Conservation (phyloP, 2,329 filamentous ascomycete genomes). For the Colletotrichum brevisporum region DNA sequence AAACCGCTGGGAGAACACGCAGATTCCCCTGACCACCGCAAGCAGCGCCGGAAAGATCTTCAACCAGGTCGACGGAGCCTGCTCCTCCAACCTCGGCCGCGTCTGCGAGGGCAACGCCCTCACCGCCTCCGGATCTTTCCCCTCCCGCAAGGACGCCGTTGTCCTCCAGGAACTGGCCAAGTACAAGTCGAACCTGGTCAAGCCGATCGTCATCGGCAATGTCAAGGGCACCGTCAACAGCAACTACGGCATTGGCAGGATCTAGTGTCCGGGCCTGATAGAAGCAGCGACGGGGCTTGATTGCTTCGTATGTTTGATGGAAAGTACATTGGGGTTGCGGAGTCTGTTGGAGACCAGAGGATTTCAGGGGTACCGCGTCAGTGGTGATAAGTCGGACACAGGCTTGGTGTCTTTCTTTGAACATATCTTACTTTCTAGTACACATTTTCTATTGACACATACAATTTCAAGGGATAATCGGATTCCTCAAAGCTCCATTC, state of each 20-base stretch:
- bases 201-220: background rate
- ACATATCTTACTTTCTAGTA: no score
- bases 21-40: background rate
- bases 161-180: conserved; percentile 32
- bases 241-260: background rate
- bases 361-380: no score
- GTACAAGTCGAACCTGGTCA: conserved; percentile 39
- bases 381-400: no score
- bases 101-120: conserved; percentile 47
- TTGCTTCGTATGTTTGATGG: no score
- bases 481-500: no score
- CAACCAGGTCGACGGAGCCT: background rate
- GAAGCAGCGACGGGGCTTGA: no score
- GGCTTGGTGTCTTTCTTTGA: no score
- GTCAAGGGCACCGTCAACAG: background rate
- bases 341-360: no score
- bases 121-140: conserved; percentile 46
- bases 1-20: conserved; percentile 35
- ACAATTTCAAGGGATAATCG: no score
- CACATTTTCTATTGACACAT: no score
- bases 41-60: background rate
- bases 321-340: no score
- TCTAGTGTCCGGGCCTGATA: background rate
- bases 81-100: conserved; percentile 44
- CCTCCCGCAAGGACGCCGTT: conserved; percentile 6